Evolutionary conservation across 257 asterid genomes (phyloP).

Genomic region (Solanum rostratum): DNA sequence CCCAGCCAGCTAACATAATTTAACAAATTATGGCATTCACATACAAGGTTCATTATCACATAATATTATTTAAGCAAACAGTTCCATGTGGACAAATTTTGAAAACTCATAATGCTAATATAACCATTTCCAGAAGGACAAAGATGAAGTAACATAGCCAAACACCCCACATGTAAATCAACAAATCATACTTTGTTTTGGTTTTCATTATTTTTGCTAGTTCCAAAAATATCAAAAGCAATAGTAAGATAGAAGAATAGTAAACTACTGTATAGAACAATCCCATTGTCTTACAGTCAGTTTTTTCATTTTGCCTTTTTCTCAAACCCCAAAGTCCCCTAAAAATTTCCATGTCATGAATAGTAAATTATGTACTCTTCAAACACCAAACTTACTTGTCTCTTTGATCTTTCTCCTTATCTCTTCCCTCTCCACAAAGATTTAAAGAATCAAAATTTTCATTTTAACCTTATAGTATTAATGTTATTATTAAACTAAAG

Average conservation of each 20-base stretch:
- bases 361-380: background rate
- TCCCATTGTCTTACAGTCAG: background rate
- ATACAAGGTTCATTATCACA: background rate
- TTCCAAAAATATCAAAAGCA: background rate
- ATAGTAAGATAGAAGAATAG: background rate
- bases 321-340: background rate
- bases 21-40: background rate
- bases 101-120: background rate
- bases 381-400: background rate
- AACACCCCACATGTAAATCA: slow-evolving; percentile 15
- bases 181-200: background rate
- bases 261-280: slow-evolving; percentile 5
- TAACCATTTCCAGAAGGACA: background rate
- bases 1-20: slow-evolving; percentile 4
- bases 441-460: background rate
- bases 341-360: background rate
- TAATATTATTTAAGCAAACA: background rate
- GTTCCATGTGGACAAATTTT: background rate
- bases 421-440: background rate
- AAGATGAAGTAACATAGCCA: slow-evolving; percentile 1
- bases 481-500: background rate
- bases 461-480: background rate
- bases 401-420: background rate
- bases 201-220: background rate
- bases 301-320: background rate